Conservation (phyloP, 495 filamentous ascomycete genomes). For the Lineolata rhizophorae region DNA sequence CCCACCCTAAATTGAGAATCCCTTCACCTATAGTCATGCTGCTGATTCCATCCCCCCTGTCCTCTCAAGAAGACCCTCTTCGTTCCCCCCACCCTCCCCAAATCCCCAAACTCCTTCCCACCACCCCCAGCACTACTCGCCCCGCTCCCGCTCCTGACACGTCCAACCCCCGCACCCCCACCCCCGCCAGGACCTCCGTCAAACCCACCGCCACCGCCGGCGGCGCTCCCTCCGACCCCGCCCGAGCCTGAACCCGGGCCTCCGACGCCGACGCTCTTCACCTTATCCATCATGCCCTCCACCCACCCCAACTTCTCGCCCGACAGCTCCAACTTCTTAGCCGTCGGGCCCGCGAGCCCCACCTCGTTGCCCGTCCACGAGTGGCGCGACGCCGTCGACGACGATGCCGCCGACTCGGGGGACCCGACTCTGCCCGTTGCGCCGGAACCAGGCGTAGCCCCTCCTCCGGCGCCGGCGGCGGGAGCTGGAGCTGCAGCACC, state of each 20-base stretch:
- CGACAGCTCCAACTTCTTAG: constrained; percentile 32
- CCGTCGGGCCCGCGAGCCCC: constrained; percentile 39
- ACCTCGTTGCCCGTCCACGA: constrained; percentile 32
- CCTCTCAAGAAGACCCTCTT: constrained; percentile 23
- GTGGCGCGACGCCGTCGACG: constrained; percentile 23
- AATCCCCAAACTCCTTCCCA: constrained; percentile 29
- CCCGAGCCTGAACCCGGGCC: constrained; percentile 2
- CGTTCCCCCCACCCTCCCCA: constrained; percentile 30
- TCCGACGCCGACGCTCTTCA: constrained; percentile 12
- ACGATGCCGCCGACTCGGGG: constrained; percentile 7
- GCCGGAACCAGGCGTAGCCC: neutral
- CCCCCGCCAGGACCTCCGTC: no score
- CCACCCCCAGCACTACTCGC: constrained; percentile 1
- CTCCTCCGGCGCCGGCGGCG: neutral
- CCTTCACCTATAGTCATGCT: neutral
- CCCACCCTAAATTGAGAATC: neutral
- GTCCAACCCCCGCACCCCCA: no score
- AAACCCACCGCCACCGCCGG: no score
- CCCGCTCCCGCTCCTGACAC: no score
- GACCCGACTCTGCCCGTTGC: neutral
- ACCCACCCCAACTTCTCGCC: constrained; percentile 49
- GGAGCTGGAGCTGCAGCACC: no score
- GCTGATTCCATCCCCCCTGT: neutral
- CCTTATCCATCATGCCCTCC: constrained; percentile 42
- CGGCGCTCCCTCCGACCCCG: no score